These are phyloP conservation scores for Populus tomentosa DNA, from an alignment of 441 rosid genomes.

Conservation along the genomic window DNA sequence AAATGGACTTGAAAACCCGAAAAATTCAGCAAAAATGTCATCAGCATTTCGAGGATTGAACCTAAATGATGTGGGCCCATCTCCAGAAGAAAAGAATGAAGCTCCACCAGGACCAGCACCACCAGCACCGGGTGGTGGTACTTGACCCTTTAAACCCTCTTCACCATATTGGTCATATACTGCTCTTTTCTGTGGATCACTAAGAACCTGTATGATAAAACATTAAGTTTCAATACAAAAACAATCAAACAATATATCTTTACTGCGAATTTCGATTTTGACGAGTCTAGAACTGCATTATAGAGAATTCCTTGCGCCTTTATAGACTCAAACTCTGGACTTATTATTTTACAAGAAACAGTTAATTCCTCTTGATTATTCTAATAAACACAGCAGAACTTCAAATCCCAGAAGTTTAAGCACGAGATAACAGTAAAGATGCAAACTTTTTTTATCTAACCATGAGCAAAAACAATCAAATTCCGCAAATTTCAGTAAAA, in stretches of 20 bases:
- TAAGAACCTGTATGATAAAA: constrained; percentile 48
- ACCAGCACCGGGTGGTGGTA: constrained; percentile 60
- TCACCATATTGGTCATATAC: constrained; percentile 78
- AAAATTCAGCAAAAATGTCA: constrained; percentile 70
- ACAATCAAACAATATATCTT: background rate
- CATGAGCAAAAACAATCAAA: background rate
- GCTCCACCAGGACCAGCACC: constrained; percentile 31
- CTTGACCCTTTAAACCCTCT: constrained; percentile 69
- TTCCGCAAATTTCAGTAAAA: background rate
- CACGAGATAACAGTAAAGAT: background rate
- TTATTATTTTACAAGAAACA: background rate
- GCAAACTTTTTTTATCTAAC: background rate
- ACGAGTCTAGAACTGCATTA: background rate
- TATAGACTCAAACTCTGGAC: background rate
- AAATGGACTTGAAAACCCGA: constrained; percentile 55
- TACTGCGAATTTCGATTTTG: background rate
- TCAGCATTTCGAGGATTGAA: constrained; percentile 68
- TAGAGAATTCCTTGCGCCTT: background rate
- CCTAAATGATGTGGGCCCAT: constrained; percentile 42
- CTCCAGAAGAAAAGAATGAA: constrained; percentile 50
- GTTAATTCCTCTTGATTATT: background rate
- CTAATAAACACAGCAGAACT: background rate
- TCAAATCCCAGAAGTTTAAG: background rate
- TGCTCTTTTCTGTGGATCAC: constrained; percentile 75
- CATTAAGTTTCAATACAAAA: background rate